Evolutionary conservation across 768 basidiomycete genomes (phyloP).

Genomic region (Agaricus sinodeliciosus): DNA sequence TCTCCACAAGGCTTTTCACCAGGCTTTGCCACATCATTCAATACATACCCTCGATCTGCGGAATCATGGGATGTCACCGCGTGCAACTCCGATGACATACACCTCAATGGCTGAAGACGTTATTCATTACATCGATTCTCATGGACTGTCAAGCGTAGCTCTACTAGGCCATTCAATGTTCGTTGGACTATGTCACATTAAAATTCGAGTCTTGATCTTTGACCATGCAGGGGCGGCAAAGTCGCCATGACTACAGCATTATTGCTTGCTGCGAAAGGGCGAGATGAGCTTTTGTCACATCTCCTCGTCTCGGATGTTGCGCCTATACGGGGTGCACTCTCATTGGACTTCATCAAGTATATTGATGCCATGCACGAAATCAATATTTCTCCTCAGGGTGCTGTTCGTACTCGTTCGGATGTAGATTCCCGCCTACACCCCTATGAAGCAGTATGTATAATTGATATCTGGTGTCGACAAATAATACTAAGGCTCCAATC

Average conservation of each 20-base stretch:
- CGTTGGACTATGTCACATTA: constrained; percentile 18
- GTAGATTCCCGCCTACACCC: constrained; percentile 59
- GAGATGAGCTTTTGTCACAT: constrained; percentile 35
- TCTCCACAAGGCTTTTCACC: constrained; percentile 68
- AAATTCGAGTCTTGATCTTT: constrained; percentile 1
- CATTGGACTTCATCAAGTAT: constrained; percentile 60
- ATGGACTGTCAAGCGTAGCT: constrained; percentile 52
- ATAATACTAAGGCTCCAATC: background rate
- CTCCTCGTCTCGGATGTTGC: constrained; percentile 82
- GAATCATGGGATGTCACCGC: constrained; percentile 86
- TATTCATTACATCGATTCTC: constrained; percentile 52
- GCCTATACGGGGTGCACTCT: constrained; percentile 53
- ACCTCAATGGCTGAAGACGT: constrained; percentile 76
- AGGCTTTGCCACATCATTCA: constrained; percentile 49
- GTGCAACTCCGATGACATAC: constrained; percentile 69
- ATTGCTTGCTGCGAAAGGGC: constrained; percentile 28
- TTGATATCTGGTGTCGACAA: background rate
- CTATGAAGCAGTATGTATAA: constrained; percentile 51
- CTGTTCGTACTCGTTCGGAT: constrained; percentile 55
- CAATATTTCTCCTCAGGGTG: constrained; percentile 36
- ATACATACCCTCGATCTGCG: constrained; percentile 80
- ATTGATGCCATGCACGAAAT: constrained; percentile 70
- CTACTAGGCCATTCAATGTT: constrained; percentile 91
- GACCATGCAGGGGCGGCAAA: constrained; percentile 71
- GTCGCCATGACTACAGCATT: constrained; percentile 69